Conservation (phyloP, 1,284 basidiomycete species). For the Cerioporus squamosus region DNA sequence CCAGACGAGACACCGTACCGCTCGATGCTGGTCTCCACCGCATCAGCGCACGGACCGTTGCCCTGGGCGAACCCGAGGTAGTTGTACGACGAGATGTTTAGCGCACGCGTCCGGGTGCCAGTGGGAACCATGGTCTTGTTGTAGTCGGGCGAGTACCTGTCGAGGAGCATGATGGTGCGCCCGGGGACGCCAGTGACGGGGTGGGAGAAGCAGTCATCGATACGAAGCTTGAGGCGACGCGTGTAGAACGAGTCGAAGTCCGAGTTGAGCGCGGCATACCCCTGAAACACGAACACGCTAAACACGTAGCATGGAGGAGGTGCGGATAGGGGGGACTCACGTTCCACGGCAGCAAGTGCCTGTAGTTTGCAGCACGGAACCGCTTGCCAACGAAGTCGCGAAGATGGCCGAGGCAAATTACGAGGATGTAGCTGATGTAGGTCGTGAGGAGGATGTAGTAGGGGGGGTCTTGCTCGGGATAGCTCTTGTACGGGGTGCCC, state of each 20-base stretch:
- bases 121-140: conserved; percentile 82
- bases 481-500: conserved; percentile 52
- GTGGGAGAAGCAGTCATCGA: conserved; percentile 96
- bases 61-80: conserved; percentile 99
- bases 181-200: conserved; percentile 96
- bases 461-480: conserved; percentile 79
- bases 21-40: conserved; percentile 81
- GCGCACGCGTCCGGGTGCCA: conserved; percentile 83
- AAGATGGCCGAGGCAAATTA: conserved; percentile 91
- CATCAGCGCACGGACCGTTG: conserved; percentile 91
- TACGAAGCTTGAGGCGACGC: conserved; percentile 89
- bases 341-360: conserved; percentile 81
- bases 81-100: conserved; percentile 99
- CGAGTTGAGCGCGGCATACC: conserved; percentile 95
- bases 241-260: conserved; percentile 99
- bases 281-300: conserved; percentile 48
- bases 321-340: conserved; percentile 53
- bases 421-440: conserved; percentile 88
- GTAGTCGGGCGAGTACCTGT: conserved; percentile 85
- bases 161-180: conserved; percentile 87
- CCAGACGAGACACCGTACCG: conserved; percentile 83
- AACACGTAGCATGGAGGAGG: conserved; percentile 10
- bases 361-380: conserved; percentile 73
- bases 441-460: conserved; percentile 93
- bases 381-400: conserved; percentile 96